phyloP scores from a whole-genome alignment of 768 basidiomycete species.

The Podaxis pistillaris region DNA sequence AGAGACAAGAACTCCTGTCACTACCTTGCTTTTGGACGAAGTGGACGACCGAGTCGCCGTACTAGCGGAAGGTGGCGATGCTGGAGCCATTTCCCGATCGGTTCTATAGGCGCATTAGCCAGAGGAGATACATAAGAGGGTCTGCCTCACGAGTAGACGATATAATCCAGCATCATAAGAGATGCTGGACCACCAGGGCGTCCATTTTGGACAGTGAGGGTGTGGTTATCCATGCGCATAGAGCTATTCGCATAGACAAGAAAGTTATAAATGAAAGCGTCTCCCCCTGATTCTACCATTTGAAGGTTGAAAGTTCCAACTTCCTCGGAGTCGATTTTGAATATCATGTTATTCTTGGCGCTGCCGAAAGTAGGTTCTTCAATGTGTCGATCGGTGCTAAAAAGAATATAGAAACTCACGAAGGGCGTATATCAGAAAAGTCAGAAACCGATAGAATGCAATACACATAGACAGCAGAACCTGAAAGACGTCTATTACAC shows the following conservation, averaged over 20 bases:
- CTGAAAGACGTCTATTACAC: neutral
- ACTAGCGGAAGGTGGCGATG: neutral
- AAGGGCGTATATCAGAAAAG: neutral
- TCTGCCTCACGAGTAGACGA: conserved; percentile 12
- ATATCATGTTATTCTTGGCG: conserved; percentile 1
- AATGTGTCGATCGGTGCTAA: neutral
- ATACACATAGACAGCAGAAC: conserved; percentile 6
- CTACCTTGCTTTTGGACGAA: neutral
- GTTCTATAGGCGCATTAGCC: conserved; percentile 2
- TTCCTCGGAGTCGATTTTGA: neutral
- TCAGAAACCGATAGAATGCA: conserved; percentile 3
- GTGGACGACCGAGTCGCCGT: neutral
- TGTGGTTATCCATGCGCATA: conserved; percentile 8
- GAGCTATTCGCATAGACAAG: conserved; percentile 11
- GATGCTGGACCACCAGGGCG: neutral
- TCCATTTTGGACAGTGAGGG: conserved; percentile 14
- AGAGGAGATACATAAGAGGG: neutral
- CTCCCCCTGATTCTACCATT: neutral
- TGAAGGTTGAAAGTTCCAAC: neutral
- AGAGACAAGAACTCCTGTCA: conserved; percentile 9
- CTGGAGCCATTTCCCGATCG: neutral
- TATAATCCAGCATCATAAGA: conserved; percentile 16
- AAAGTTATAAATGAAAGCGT: neutral
- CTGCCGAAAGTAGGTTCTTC: neutral
- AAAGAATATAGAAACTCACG: neutral